Conservation (phyloP, 2,329 filamentous ascomycete genomes). For the Fusarium chaquense region DNA sequence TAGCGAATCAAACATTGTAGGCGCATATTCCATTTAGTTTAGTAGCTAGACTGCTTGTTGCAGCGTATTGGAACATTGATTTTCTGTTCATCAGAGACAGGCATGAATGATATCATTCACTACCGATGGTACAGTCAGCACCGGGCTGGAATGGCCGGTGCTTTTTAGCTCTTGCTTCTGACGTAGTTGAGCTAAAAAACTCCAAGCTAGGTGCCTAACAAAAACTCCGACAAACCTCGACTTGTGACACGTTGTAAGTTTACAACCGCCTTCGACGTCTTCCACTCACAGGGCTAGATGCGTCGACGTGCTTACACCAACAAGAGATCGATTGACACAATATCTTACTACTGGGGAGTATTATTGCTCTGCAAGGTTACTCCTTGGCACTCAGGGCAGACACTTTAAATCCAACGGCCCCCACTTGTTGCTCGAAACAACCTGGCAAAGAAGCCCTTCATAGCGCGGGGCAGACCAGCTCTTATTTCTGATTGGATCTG, state of each 20-base stretch:
- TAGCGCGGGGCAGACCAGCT: slow-evolving; percentile 32
- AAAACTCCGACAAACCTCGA: slow-evolving; percentile 5
- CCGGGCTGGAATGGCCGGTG: slow-evolving; percentile 19
- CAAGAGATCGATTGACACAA: not conserved
- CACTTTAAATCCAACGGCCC: slow-evolving; percentile 15
- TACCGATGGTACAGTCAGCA: slow-evolving; percentile 18
- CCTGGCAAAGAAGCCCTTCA: slow-evolving; percentile 6
- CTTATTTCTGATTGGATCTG: slow-evolving; percentile 27
- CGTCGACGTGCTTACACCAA: not conserved
- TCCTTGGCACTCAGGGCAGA: slow-evolving; percentile 29
- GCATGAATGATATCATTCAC: slow-evolving; percentile 29
- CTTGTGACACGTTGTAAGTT: slow-evolving; percentile 4
- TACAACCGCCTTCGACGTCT: not conserved
- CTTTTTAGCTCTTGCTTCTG: slow-evolving; percentile 21
- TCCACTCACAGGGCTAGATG: not conserved
- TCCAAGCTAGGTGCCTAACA: not conserved
- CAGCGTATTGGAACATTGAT: not conserved
- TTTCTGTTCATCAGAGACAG: no score
- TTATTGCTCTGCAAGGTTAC: slow-evolving; percentile 8
- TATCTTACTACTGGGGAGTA: not conserved
- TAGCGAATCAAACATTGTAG: not conserved
- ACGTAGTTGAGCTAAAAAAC: slow-evolving; percentile 15
- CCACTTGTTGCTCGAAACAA: slow-evolving; percentile 23
- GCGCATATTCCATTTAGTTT: not conserved
- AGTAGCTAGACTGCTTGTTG: not conserved